A percentile compares a stretch with the other conserved stretches of the same genome.
These are phyloP conservation scores for Cutaneotrichosporon mucoides DNA, from an alignment of 1,284 basidiomycete species.

Conservation along the genomic window DNA sequence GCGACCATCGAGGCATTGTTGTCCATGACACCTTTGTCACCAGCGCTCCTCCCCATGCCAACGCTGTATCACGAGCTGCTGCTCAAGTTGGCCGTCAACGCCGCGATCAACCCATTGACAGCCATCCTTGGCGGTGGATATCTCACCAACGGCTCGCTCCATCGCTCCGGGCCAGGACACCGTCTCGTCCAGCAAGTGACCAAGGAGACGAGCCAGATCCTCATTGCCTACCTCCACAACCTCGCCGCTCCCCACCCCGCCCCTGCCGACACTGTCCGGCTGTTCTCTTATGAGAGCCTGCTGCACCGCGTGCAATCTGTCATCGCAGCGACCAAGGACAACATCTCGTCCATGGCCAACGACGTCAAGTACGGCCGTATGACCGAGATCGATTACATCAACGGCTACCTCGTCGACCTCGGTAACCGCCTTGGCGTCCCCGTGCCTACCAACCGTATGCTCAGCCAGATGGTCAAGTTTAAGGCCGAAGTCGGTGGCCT, in stretches of 20 bases:
- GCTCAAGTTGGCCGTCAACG: slow-evolving; percentile 79
- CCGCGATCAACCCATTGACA: slow-evolving; percentile 82
- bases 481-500: slow-evolving; percentile 40
- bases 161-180: slow-evolving; percentile 51
- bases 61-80: slow-evolving; percentile 69
- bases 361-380: slow-evolving; percentile 59
- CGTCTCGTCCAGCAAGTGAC: slow-evolving; percentile 57
- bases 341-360: slow-evolving; percentile 72
- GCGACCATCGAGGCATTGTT: slow-evolving; percentile 66
- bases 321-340: slow-evolving; percentile 57
- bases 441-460: slow-evolving; percentile 61
- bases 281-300: slow-evolving; percentile 36
- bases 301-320: slow-evolving; percentile 57
- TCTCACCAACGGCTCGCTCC: slow-evolving; percentile 73
- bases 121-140: slow-evolving; percentile 60
- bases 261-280: slow-evolving; percentile 29
- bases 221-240: slow-evolving; percentile 50
- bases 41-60: slow-evolving; percentile 65
- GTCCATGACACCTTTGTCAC: slow-evolving; percentile 57
- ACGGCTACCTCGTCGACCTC: slow-evolving; percentile 72
- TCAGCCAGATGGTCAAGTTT: slow-evolving; percentile 62
- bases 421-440: slow-evolving; percentile 61
- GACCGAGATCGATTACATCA: slow-evolving; percentile 80
- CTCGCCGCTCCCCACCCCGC: slow-evolving; percentile 33
- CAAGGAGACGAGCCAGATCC: slow-evolving; percentile 62